These are phyloP conservation scores for Penicillium sp. DNA, from an alignment of 2,329 filamentous ascomycete genomes.

Conservation along the genomic window DNA sequence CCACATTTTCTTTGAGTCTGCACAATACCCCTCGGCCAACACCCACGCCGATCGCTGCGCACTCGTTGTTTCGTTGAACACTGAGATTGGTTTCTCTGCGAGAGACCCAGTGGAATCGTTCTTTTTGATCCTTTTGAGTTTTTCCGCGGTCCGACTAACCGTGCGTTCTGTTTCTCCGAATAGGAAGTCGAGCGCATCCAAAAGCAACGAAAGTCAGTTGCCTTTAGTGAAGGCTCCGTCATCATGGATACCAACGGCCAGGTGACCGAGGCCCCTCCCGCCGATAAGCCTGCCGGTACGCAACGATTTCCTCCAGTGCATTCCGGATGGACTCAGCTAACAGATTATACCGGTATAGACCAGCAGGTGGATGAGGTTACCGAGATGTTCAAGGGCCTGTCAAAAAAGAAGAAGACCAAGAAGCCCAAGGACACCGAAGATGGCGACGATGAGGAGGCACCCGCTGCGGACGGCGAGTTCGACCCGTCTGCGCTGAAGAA, in stretches of 20 bases:
- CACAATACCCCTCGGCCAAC: slow-evolving; percentile 28
- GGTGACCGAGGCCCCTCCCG: slow-evolving; percentile 68
- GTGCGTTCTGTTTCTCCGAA: slow-evolving; percentile 16
- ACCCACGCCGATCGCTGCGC: slow-evolving; percentile 18
- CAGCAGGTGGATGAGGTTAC: slow-evolving; percentile 61
- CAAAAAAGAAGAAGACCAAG: slow-evolving; percentile 67
- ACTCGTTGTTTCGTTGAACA: background rate
- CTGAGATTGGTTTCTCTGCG: no score
- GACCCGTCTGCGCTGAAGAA: slow-evolving; percentile 68
- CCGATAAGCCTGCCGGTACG: slow-evolving; percentile 73
- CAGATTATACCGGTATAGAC: slow-evolving; percentile 31
- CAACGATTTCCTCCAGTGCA: slow-evolving; percentile 40
- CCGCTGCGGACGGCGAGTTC: slow-evolving; percentile 54
- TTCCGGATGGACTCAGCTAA: slow-evolving; percentile 40
- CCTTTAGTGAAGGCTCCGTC: slow-evolving; percentile 80
- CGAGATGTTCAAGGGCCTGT: slow-evolving; percentile 61
- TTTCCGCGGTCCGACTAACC: slow-evolving; percentile 24
- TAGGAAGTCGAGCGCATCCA: slow-evolving; percentile 39
- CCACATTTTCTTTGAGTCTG: slow-evolving; percentile 37
- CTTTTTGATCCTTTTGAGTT: slow-evolving; percentile 6
- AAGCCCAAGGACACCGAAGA: slow-evolving; percentile 53
- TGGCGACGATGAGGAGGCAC: slow-evolving; percentile 47
- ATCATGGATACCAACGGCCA: slow-evolving; percentile 86
- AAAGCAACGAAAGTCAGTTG: slow-evolving; percentile 85
- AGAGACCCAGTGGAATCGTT: slow-evolving; percentile 1